Evolutionary conservation across 192 early-diverging fungal genomes (phyloP).

Genomic region (Backusella australiensis): DNA sequence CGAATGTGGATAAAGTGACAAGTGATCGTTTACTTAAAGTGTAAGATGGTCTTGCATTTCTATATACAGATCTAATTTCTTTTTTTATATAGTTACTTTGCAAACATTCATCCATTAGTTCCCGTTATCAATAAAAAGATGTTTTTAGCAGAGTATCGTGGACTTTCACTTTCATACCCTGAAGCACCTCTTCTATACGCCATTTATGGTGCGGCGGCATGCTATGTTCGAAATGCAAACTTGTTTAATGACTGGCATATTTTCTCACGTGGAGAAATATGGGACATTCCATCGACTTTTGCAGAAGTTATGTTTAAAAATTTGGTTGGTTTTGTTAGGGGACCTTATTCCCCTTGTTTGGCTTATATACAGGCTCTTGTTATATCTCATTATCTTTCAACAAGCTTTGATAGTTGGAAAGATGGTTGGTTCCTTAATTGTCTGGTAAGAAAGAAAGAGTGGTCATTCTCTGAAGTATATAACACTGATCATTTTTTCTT

Average conservation of each 20-base stretch:
- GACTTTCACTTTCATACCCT: conserved; percentile 12
- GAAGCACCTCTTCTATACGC: conserved; percentile 25
- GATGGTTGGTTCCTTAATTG: conserved; percentile 25
- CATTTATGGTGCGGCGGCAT: conserved; percentile 27
- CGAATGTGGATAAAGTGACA: conserved; percentile 17
- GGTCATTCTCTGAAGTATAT: not conserved
- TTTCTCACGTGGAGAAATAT: not conserved
- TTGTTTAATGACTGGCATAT: conserved; percentile 13
- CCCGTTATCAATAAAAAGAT: conserved; percentile 64
- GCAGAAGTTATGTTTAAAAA: conserved; percentile 26
- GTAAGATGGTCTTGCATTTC: not conserved
- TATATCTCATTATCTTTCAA: conserved; percentile 24
- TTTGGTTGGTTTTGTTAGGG: conserved; percentile 12
- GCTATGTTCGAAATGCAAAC: conserved; percentile 25
- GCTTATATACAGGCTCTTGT: conserved; percentile 27
- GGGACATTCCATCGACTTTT: conserved; percentile 21
- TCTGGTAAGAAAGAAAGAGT: conserved; percentile 3
- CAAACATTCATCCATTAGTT: conserved; percentile 64
- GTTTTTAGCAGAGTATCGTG: conserved; percentile 48
- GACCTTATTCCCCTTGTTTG: conserved; percentile 22
- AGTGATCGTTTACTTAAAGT: conserved; percentile 33
- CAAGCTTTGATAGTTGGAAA: conserved; percentile 19
- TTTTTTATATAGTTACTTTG: conserved; percentile 53
- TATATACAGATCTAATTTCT: not conserved
- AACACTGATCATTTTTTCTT: not conserved